Evolutionary conservation across 345 rosid genomes (phyloP), one percentile per base, ranked within the genome.

Genomic region (Citrus trifoliata): DNA sequence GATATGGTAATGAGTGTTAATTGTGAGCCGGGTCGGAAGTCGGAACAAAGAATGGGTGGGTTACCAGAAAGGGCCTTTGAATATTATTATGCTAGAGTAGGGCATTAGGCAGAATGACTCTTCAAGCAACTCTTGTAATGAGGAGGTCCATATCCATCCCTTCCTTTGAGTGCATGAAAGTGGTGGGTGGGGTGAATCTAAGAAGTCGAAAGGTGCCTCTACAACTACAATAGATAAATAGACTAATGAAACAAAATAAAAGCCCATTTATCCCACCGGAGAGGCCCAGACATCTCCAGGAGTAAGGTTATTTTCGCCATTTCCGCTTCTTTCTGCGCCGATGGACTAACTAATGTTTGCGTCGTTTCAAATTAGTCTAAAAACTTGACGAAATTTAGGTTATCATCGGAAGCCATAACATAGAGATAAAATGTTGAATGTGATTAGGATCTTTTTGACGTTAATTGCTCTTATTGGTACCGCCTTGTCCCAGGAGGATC

Each of bases 401-500:
- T 18, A 5, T 46, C 51, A 46, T 46, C 51, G 18, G 51, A 46
- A 46, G 37, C 37, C 56, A 25, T 2, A 27, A 68, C 70, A 35
- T 10, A 9, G 10, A 40, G 46, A 0, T 40, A 68, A 78, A 74
- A 83, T 83, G 83, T 25, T 67, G 84, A 75, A 79, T 74, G 58
- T 82, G 21, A 73, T 77, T 62, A 75, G 84, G 80, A 60, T 77
- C 0, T 81, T 63, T 65, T 33, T 85, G 76, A 78, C 73, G 0
- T 46, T 86, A 73, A 66, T 82, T 28, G 65, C 62, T 14, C 21
- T 72, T 53, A 10, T 88, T 42, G 81, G 79, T 25, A 61, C 62
- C 9, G 83, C 85, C 27, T 80, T 78, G 7, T 79, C 93, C 40
- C 76, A 83, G 67, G 96, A 83, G 67, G 96, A 89, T 48, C 97